phyloP scores from a whole-genome alignment of 2,329 filamentous ascomycete genomes.

The Thelonectria rubi region DNA sequence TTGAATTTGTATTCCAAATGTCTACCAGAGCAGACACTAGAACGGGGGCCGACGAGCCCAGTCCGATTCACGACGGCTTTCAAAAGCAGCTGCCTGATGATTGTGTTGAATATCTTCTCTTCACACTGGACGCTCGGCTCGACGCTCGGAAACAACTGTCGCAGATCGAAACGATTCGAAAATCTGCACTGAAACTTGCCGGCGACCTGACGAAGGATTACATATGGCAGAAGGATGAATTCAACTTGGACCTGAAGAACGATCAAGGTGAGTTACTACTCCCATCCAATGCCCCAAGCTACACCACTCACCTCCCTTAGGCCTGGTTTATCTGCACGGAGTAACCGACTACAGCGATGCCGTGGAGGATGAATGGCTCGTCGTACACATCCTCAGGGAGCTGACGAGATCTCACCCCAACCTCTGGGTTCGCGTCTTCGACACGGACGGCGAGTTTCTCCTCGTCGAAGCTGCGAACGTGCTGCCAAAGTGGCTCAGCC shows the following conservation, averaged over 20 bases:
- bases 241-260: conserved; percentile 73
- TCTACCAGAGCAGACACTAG: conserved; percentile 7
- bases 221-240: conserved; percentile 92
- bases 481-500: conserved; percentile 89
- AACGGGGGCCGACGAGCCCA: neutral
- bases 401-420: conserved; percentile 76
- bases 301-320: conserved; percentile 42
- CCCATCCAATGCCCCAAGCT: neutral
- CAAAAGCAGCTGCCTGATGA: conserved; percentile 73
- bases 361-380: conserved; percentile 96
- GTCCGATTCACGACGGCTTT: conserved; percentile 1
- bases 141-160: conserved; percentile 66
- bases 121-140: conserved; percentile 68
- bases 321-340: conserved; percentile 73
- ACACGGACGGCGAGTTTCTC: conserved; percentile 94
- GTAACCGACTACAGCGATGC: conserved; percentile 91
- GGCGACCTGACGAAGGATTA: conserved; percentile 79
- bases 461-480: conserved; percentile 92
- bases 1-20: neutral
- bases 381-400: conserved; percentile 88
- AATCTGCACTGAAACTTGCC: conserved; percentile 69
- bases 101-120: conserved; percentile 84
- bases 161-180: conserved; percentile 76
- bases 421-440: conserved; percentile 83
- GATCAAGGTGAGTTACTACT: conserved; percentile 58